These are phyloP conservation scores for Asterionellopsis glacialis DNA, from an alignment of 108 stramenopile genomes.

Conservation along the genomic window DNA sequence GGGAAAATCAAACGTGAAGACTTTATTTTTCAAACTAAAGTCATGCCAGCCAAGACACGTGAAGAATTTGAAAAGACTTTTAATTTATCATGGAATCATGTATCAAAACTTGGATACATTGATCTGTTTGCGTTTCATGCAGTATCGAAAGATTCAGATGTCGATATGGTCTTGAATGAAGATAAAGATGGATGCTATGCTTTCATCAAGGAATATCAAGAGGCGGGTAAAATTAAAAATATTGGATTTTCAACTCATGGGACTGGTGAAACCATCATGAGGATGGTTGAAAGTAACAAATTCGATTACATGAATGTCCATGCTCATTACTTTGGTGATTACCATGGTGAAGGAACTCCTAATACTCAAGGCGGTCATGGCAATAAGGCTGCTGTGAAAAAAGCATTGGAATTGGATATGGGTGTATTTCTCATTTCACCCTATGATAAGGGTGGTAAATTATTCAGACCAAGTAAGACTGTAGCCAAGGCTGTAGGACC, in stretches of 20 bases:
- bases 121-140: slow-evolving; percentile 71
- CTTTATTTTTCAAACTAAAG: slow-evolving; percentile 79
- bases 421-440: slow-evolving; percentile 78
- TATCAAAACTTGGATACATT: slow-evolving; percentile 45
- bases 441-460: slow-evolving; percentile 74
- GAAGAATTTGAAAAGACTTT: slow-evolving; percentile 44
- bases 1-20: slow-evolving; percentile 41
- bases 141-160: slow-evolving; percentile 22
- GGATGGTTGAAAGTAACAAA: slow-evolving; percentile 47
- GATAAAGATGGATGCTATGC: slow-evolving; percentile 25
- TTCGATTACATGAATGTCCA: slow-evolving; percentile 73
- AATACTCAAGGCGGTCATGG: slow-evolving; percentile 50
- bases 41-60: slow-evolving; percentile 24
- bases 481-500: slow-evolving; percentile 40
- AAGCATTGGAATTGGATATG: slow-evolving; percentile 69
- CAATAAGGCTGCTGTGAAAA: slow-evolving; percentile 34
- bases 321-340: slow-evolving; percentile 66
- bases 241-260: slow-evolving; percentile 81
- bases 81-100: slow-evolving; percentile 40
- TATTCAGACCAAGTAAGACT: slow-evolving; percentile 51
- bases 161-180: slow-evolving; percentile 36
- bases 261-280: slow-evolving; percentile 51
- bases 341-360: slow-evolving; percentile 56
- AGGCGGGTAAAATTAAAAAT: slow-evolving; percentile 48
- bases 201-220: slow-evolving; percentile 30